A percentile compares a stretch with the other conserved stretches of the same genome.
Evolutionary conservation across 2,329 filamentous ascomycete genomes (phyloP).

Genomic region (Domatiomyces catenatus): DNA sequence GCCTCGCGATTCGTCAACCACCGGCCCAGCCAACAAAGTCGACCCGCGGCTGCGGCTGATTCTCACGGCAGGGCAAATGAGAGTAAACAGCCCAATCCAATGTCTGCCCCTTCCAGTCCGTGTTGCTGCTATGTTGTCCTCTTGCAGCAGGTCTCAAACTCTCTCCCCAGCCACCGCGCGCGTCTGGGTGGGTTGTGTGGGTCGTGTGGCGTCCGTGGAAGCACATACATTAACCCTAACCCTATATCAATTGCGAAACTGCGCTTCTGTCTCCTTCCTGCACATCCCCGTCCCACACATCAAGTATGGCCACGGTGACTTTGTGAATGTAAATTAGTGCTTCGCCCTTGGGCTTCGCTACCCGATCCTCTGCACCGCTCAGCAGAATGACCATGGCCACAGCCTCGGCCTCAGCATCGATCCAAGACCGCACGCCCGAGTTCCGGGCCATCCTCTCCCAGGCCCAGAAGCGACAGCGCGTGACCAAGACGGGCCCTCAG

Average conservation of each 20-base stretch:
- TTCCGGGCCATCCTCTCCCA: constrained; percentile 83
- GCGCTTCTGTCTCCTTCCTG: background rate
- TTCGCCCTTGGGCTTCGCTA: background rate
- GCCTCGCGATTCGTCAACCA: background rate
- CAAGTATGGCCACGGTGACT: background rate
- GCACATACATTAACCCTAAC: background rate
- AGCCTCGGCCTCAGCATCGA: constrained; percentile 41
- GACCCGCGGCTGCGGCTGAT: too few relatives aligned
- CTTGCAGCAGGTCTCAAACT: too few relatives aligned
- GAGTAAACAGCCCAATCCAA: too few relatives aligned
- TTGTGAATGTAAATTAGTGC: background rate
- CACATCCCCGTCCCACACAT: background rate
- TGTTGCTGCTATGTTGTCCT: too few relatives aligned
- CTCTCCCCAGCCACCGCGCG: too few relatives aligned
- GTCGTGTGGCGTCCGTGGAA: background rate
- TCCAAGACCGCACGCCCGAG: constrained; percentile 92
- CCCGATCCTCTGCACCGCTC: too few relatives aligned
- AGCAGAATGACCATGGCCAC: background rate
- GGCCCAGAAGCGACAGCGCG: constrained; percentile 63
- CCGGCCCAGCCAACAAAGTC: background rate
- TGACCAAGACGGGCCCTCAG: constrained; percentile 62
- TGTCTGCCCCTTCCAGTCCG: too few relatives aligned
- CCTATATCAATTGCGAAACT: background rate
- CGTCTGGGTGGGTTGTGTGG: background rate
- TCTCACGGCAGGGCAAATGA: too few relatives aligned